These are phyloP conservation scores for Populus nigra DNA, from an alignment of 345 rosid species.

Conservation along the genomic window DNA sequence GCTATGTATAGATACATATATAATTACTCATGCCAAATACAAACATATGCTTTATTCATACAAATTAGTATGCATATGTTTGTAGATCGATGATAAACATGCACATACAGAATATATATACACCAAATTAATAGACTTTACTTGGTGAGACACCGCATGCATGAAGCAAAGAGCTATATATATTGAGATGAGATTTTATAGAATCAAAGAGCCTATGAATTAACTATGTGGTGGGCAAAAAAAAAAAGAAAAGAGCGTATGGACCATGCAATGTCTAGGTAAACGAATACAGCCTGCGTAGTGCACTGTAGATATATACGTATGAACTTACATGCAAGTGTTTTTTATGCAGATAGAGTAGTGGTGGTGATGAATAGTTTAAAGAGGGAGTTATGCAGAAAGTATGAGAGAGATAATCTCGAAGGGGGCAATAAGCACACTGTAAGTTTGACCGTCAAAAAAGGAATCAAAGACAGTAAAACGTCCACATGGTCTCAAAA, in stretches of 20 bases:
- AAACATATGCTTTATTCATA: neutral
- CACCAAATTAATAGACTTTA: neutral
- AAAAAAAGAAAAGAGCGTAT: too few relatives aligned
- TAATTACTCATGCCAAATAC: too few relatives aligned
- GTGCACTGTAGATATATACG: neutral
- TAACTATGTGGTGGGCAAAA: too few relatives aligned
- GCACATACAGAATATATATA: neutral
- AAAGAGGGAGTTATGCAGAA: slow-evolving; percentile 12
- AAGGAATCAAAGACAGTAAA: slow-evolving; percentile 47
- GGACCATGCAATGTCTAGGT: neutral
- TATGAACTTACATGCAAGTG: neutral
- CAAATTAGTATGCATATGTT: neutral
- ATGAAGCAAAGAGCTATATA: too few relatives aligned
- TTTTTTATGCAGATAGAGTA: neutral
- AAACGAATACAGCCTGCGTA: neutral
- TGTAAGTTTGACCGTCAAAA: slow-evolving; percentile 51
- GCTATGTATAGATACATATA: neutral
- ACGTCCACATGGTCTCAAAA: slow-evolving; percentile 38
- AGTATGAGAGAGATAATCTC: slow-evolving; percentile 28
- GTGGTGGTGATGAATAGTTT: neutral
- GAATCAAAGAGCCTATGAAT: neutral
- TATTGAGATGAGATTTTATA: too few relatives aligned
- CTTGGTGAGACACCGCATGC: too few relatives aligned
- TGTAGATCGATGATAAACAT: neutral
- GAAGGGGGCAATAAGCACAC: slow-evolving; percentile 31